Conservation (phyloP, 208 protist genomes). For the Trichomonas gallinae region DNA sequence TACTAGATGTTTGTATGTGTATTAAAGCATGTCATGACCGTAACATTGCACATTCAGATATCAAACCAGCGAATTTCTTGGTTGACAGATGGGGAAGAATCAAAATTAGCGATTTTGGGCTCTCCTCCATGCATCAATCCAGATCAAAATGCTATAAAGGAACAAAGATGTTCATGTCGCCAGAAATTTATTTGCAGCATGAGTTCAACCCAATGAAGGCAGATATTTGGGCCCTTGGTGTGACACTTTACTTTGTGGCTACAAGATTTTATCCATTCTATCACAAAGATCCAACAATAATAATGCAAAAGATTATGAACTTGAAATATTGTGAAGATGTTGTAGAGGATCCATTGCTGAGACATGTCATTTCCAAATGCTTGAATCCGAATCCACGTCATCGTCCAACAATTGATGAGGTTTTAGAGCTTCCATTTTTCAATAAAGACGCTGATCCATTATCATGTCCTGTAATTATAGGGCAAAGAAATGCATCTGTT, state of each 20-base stretch:
- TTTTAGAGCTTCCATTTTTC: neutral
- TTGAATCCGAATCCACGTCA: neutral
- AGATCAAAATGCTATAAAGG: neutral
- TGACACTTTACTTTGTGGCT: neutral
- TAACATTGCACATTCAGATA: neutral
- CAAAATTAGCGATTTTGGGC: neutral
- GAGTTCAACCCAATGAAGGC: neutral
- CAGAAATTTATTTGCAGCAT: neutral
- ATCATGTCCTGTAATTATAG: too few species aligned
- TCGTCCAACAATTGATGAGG: neutral
- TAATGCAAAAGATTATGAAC: neutral
- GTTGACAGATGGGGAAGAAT: neutral
- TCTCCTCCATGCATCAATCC: neutral
- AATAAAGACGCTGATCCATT: neutral
- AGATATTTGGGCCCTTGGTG: neutral
- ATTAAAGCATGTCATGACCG: neutral
- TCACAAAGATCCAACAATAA: neutral
- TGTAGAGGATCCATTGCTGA: neutral
- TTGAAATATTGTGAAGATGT: neutral
- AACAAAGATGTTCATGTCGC: neutral
- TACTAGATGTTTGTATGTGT: neutral
- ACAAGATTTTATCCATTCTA: neutral
- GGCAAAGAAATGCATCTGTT: too few species aligned
- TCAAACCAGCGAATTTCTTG: neutral
- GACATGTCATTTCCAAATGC: neutral